Base-by-base conservation (phyloP, 2,329 filamentous ascomycete species). In the Aspergillus sp. region DNA sequence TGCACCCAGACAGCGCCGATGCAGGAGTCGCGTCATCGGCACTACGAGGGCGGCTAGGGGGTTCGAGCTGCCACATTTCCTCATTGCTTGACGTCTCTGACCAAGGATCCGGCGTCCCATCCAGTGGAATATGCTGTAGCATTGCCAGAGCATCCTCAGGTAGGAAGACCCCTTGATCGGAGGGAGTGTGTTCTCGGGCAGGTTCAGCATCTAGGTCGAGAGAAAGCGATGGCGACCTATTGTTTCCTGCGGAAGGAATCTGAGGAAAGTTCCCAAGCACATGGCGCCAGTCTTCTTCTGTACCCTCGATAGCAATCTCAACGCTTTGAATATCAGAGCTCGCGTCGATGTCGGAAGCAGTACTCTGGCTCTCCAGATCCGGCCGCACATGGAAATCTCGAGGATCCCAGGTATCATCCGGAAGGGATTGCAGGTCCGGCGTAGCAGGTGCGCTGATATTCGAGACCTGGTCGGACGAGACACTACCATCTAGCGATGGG, bases 401-500 rank as follows among this genome's bases (percentile, higher is more conserved):
- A 7, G 56, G 37, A 40, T 72, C 71, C 88, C 88, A 94, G 43
- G 78, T 76, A 44, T 75, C 71, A 37, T 80, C 78, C 12, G 75
- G 70, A 31, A 75, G 72, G 7, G 72, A 71, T 28, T 69, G 80
- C 51, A 88, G 76, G 47, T 91, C 77, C 10, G 90, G 90, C 1
- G 90, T 96, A 8, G 87, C 82, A 5, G 91, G 90, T 39, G 88
- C 88, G 58, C 89, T 95, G 64, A 90, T 78, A 42, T 78, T 79
- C 2, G 89, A 88, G 65, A 94, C 78, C 62, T 95, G 90, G 60
- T 96, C 90, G 2, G 90, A 95, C 7, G 83, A 86, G 57, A 93
- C 71, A 67, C 89, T 95, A 19, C 90, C 90, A 68, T 95, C 90
- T 4, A 95, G 75, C 5, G 91, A 96, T 4, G 91, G 91, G 5